Percentiles rank a stretch among this genome's conserved stretches.
These are phyloP conservation scores for Bacterosira constricta DNA, from an alignment of 108 stramenopile genomes.

Conservation along the genomic window DNA sequence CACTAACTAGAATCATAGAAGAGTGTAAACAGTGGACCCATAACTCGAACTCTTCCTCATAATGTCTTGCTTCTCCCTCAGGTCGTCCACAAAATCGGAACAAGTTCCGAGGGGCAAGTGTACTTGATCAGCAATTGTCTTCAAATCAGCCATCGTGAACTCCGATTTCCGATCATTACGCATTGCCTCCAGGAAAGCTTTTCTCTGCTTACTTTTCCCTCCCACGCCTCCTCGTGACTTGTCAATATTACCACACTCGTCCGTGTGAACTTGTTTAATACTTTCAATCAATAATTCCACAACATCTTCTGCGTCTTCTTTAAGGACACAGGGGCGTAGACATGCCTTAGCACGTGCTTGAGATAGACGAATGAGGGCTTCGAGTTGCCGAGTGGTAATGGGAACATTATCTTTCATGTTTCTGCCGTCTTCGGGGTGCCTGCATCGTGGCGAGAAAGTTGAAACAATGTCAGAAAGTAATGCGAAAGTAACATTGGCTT, in stretches of 20 bases:
- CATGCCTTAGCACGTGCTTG: constrained; percentile 97
- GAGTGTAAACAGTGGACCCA: constrained; percentile 34
- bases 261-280: constrained; percentile 70
- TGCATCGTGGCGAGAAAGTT: constrained; percentile 1
- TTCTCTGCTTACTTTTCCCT: constrained; percentile 73
- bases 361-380: constrained; percentile 91
- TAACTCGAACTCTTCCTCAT: constrained; percentile 53
- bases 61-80: constrained; percentile 66
- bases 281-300: constrained; percentile 86
- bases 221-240: constrained; percentile 71
- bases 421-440: constrained; percentile 53
- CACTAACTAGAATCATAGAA: not conserved
- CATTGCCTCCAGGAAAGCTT: constrained; percentile 50
- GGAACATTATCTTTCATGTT: constrained; percentile 76
- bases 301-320: constrained; percentile 97
- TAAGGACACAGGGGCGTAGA: constrained; percentile 87
- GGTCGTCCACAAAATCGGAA: constrained; percentile 72
- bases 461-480: not conserved
- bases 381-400: constrained; percentile 97
- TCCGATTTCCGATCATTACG: constrained; percentile 32
- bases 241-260: constrained; percentile 76
- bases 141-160: constrained; percentile 65
- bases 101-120: constrained; percentile 65
- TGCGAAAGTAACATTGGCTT: not conserved
- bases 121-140: constrained; percentile 65